Conservation (phyloP, 2,329 filamentous ascomycete genomes). For the Nemania bipapillata region DNA sequence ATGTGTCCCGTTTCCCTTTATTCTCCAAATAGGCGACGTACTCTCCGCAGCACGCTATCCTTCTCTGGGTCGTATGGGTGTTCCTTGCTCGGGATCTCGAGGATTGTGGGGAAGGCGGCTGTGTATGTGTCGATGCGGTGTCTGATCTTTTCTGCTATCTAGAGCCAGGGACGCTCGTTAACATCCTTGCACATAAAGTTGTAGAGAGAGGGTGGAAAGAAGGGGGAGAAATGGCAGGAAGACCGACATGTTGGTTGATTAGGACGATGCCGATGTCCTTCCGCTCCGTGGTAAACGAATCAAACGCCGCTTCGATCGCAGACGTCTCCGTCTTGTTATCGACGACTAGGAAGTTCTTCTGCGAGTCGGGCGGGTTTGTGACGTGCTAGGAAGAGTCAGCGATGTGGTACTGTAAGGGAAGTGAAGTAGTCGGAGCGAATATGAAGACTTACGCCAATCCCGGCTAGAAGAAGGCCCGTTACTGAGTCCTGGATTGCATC, state of each 20-base stretch:
- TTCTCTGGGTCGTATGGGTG: conserved; percentile 99
- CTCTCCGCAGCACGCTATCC: conserved; percentile 93
- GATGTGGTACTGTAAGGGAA: neutral
- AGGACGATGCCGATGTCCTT: conserved; percentile 97
- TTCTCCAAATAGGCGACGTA: conserved; percentile 75
- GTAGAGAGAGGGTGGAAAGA: neutral
- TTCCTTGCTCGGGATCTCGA: conserved; percentile 98
- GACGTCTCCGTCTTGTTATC: conserved; percentile 91
- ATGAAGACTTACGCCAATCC: conserved; percentile 78
- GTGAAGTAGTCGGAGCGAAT: neutral
- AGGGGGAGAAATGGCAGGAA: neutral
- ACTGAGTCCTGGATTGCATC: conserved; percentile 80
- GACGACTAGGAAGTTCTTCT: conserved; percentile 98
- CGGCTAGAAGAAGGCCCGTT: conserved; percentile 92
- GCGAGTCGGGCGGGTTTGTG: conserved; percentile 83
- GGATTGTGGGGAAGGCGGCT: conserved; percentile 91
- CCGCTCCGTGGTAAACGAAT: conserved; percentile 84
- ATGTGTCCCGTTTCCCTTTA: conserved; percentile 55
- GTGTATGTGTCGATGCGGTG: conserved; percentile 90
- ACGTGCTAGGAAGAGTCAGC: conserved; percentile 74
- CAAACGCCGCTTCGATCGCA: conserved; percentile 89
- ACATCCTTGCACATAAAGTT: neutral
- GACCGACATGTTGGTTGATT: conserved; percentile 93
- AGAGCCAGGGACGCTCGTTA: conserved; percentile 16
- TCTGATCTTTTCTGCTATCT: conserved; percentile 95